These are phyloP conservation scores for Phytophthora chlamydospora DNA, from an alignment of 352 stramenopile genomes.

Conservation along the genomic window DNA sequence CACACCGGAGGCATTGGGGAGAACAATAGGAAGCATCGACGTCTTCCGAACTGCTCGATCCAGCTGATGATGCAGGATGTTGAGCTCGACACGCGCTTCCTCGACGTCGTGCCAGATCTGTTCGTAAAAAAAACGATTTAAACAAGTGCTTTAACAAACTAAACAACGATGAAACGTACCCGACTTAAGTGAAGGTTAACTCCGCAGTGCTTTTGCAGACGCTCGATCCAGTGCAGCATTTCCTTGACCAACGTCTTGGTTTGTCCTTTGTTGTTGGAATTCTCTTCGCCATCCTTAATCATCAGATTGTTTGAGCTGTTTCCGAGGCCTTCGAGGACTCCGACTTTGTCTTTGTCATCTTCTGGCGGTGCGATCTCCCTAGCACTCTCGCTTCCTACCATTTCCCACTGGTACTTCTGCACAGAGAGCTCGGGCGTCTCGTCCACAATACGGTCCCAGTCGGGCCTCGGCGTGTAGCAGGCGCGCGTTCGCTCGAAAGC, in stretches of 20 bases:
- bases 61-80: constrained; percentile 73
- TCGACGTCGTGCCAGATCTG: constrained; percentile 85
- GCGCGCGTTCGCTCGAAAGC: constrained; percentile 38
- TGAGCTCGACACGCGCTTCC: constrained; percentile 77
- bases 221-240: constrained; percentile 82
- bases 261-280: constrained; percentile 1
- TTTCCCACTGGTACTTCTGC: constrained; percentile 63
- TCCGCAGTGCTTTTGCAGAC: constrained; percentile 78
- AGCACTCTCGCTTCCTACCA: constrained; percentile 21
- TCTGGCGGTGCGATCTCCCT: background rate
- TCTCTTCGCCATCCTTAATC: background rate
- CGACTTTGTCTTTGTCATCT: constrained; percentile 8
- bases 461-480: constrained; percentile 73
- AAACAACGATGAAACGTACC: constrained; percentile 31
- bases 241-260: constrained; percentile 70
- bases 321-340: constrained; percentile 2
- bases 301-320: constrained; percentile 3
- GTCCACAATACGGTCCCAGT: constrained; percentile 66
- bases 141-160: background rate
- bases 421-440: constrained; percentile 66
- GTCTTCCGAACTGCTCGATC: constrained; percentile 49
- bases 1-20: constrained; percentile 13
- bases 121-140: constrained; percentile 1
- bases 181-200: constrained; percentile 78
- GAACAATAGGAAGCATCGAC: constrained; percentile 14